Conservation (phyloP, 192 early-diverging fungal genomes). For the Thoreauomyces humboldtii region DNA sequence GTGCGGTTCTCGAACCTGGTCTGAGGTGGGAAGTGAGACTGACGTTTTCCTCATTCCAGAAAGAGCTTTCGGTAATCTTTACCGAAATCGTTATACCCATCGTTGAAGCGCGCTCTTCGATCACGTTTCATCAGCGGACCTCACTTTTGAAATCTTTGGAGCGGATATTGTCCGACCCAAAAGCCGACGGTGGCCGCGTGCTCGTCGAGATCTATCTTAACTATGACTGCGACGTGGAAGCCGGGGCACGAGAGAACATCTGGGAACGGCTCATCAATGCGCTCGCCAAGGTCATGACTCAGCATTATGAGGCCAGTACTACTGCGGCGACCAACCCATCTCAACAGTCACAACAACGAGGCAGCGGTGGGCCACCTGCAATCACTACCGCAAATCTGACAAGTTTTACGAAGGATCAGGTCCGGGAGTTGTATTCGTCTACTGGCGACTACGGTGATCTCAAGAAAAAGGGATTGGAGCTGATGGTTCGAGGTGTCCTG, state of each 20-base stretch:
- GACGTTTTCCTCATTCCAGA: conserved; percentile 39
- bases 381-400: conserved; percentile 53
- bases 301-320: conserved; percentile 25
- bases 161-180: conserved; percentile 67
- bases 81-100: conserved; percentile 88
- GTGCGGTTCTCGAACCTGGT: conserved; percentile 23
- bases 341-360: conserved; percentile 6
- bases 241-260: conserved; percentile 71
- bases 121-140: conserved; percentile 68
- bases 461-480: conserved; percentile 50
- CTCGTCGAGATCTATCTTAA: conserved; percentile 92
- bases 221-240: conserved; percentile 87
- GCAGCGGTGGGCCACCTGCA: conserved; percentile 35
- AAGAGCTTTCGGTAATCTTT: conserved; percentile 86
- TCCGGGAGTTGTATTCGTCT: conserved; percentile 50
- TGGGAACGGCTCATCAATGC: conserved; percentile 85
- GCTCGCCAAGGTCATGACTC: conserved; percentile 59
- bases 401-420: conserved; percentile 53
- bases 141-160: conserved; percentile 70
- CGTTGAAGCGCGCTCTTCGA: conserved; percentile 68
- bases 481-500: conserved; percentile 52
- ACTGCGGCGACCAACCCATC: background rate
- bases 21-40: background rate
- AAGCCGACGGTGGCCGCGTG: conserved; percentile 55
- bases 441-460: conserved; percentile 52